Conservation (phyloP, 371 early-diverging fungal genomes). For the Saksenaea oblongispora region DNA sequence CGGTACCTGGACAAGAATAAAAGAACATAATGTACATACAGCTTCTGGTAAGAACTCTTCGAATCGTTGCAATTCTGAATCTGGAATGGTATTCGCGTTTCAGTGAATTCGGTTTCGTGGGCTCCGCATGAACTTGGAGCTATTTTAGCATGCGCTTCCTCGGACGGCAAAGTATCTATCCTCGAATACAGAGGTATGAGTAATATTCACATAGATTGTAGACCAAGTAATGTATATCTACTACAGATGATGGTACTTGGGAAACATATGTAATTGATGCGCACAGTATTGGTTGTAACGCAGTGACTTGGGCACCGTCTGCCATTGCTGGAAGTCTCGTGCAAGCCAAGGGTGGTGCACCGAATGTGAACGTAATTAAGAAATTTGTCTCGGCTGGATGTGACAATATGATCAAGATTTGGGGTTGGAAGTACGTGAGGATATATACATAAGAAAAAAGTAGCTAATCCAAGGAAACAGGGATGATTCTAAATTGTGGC, state of each 20-base stretch:
- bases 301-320: constrained; percentile 95
- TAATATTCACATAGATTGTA: background rate
- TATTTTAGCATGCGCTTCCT: constrained; percentile 91
- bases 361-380: constrained; percentile 59
- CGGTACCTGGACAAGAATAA: constrained; percentile 83
- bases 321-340: constrained; percentile 83
- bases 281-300: constrained; percentile 91
- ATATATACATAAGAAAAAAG: background rate
- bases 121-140: constrained; percentile 97
- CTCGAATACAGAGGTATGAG: constrained; percentile 89
- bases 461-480: constrained; percentile 24
- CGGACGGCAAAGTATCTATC: constrained; percentile 93
- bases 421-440: constrained; percentile 66
- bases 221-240: background rate
- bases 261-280: constrained; percentile 77
- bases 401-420: constrained; percentile 94
- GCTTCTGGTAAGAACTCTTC: constrained; percentile 70
- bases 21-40: constrained; percentile 88
- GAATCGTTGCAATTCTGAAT: background rate
- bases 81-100: background rate
- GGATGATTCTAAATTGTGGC: constrained; percentile 76
- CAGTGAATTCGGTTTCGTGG: constrained; percentile 96
- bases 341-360: constrained; percentile 64
- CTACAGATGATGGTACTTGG: constrained; percentile 82
- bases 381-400: constrained; percentile 95